Evolutionary conservation across 148 eudicot species (phyloP), one percentile per base, ranked within the genome.

Genomic region (Heliamphora exappendiculata): DNA sequence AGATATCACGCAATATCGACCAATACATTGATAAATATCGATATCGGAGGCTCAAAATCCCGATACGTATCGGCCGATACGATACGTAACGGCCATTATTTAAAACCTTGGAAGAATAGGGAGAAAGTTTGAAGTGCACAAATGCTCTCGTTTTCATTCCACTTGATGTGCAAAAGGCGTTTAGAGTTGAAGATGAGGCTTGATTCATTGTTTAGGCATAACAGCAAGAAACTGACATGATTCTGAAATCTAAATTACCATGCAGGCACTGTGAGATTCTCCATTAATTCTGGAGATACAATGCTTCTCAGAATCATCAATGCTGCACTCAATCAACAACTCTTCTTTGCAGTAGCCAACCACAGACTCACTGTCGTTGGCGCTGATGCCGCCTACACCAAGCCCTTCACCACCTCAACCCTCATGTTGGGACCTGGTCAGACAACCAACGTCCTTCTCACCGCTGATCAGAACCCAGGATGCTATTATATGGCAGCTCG

Each of bases 351-450:
- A 1, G 79, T 91, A 33, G 89, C 89, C 76, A 88, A 89, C 86
- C 93, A 91, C 83, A 73, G 72, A 80, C 87, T 89, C 86, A 89
- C 86, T 31, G 90, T 91, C 12, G 93, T 91, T n/a, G 87, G 77
- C 11, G 87, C 87, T 24, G 97, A 89, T 67, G 89, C 89, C 5
- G 73, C 86, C 63, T 91, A 91, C 72, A 82, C 75, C 62, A 89
- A 89, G 77, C 93, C 88, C 19, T 91, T 89, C 73, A 70, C 89
- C 37, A 88, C 91, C 74, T 83, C 74, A 39, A 83, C 85, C 71
- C 53, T 89, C 78, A 85, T 89, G 89, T 76, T 91, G 34, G 97
- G 88, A 69, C 97, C 97, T 29, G 94, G 92, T 29, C 97, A 91
- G 75, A 88, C 97, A 24, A 91, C 94, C 8, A 75, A 84, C 75